Base-by-base conservation (phyloP, 2,329 filamentous ascomycete species). In the Venturia aucupariae region DNA sequence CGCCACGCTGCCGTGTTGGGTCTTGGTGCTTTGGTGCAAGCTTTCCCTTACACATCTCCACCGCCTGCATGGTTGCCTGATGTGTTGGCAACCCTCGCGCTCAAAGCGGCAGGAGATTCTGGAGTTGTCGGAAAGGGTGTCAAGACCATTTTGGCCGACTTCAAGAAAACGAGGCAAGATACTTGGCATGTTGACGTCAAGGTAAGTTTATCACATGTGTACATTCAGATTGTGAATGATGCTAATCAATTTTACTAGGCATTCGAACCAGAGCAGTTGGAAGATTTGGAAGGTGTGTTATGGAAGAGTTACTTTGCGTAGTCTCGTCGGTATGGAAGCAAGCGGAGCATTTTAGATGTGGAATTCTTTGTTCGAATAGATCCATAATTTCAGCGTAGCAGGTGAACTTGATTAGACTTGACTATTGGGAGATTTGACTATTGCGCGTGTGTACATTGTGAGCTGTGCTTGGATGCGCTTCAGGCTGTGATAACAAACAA, bases 261-360 rank as follows among this genome's bases (percentile, higher is more conserved):
- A 66, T 99, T 99, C 73, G 92, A 92, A 32, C 79, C 88, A 38
- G 94, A 97, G 70, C 93, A 99, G 72, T 80, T 99, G 13, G 94
- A 97, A 75, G 93, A 97, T 73, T 76, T 99, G 66, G 92, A 97
- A 71, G 94, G 94, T 62, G 95, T 99, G 60, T 80, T 99, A 62
- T 99, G 94, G 94, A 99, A 99, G 87, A 97, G 93, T 76, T 99
- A 99, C 75, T 99, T 99, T 80, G 95, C 92, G 48, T 96, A 38
- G 35, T n/a, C 30, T 32, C 15, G 51, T 57, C 30, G 35, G 7
- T 38, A 10, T 10, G 19, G 15, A 57, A 57, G 51, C 13, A 57
- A 57, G 51, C 27, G n/a, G 30, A 35, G 27, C 51, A n/a, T 32
- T 51, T 15, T 35, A 57, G 51, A 57, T 35, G 2, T n/a, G n/a